Evolutionary conservation across 164 flowering plant genomes (phyloP).

Genomic region (Pachysandra terminalis): DNA sequence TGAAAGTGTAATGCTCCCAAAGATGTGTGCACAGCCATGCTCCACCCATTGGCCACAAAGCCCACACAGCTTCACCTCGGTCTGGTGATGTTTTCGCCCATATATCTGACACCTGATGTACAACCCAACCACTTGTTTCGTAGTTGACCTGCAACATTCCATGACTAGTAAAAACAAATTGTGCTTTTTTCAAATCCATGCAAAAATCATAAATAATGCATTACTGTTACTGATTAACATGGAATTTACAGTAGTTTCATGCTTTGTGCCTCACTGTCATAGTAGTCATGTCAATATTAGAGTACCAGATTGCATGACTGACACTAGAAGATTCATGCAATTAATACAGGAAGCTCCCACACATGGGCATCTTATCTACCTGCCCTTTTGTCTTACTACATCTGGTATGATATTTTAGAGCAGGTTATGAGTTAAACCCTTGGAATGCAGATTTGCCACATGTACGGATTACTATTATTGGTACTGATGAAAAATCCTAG

Average conservation of each 20-base stretch:
- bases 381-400: not conserved
- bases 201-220: not conserved
- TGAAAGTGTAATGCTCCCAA: slow-evolving; percentile 88
- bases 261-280: not conserved
- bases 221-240: too few species aligned
- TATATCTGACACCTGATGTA: slow-evolving; percentile 83
- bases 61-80: slow-evolving; percentile 76
- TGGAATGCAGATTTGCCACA: slow-evolving; percentile 5
- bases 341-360: not conserved
- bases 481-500: not conserved
- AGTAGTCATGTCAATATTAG: not conserved
- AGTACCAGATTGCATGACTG: not conserved
- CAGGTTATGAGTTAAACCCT: not conserved
- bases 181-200: too few species aligned
- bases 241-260: not conserved
- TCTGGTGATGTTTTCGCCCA: slow-evolving; percentile 97
- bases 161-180: not conserved
- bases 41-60: slow-evolving; percentile 99
- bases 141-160: slow-evolving; percentile 69
- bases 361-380: not conserved
- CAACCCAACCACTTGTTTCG: slow-evolving; percentile 89
- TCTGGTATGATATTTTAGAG: not conserved
- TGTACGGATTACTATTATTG: not conserved
- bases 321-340: not conserved
- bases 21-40: slow-evolving; percentile 96